These are phyloP conservation scores for Solanum lignicaule DNA, from an alignment of 257 asterid species.

Conservation along the genomic window DNA sequence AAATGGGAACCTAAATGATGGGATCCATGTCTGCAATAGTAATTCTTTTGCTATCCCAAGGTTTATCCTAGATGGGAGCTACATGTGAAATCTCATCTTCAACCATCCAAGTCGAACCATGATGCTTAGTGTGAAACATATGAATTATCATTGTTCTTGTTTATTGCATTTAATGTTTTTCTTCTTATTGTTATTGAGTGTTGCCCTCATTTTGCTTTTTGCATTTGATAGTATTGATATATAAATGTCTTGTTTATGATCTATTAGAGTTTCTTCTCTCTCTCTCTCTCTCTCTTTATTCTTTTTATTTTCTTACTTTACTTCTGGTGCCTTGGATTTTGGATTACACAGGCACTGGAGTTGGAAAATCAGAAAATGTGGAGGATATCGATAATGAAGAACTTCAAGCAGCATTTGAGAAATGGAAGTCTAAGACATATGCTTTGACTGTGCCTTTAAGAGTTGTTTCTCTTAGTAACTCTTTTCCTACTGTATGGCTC, in stretches of 20 bases:
- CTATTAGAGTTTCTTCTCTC: neutral
- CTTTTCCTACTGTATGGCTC: conserved; percentile 78
- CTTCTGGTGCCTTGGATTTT: neutral
- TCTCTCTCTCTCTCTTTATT: neutral
- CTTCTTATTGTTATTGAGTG: neutral
- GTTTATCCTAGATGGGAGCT: neutral
- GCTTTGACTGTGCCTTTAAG: conserved; percentile 74
- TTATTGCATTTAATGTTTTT: neutral
- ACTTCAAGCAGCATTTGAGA: conserved; percentile 57
- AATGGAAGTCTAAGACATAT: conserved; percentile 74
- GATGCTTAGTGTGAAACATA: neutral
- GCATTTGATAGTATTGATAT: neutral
- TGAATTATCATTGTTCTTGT: neutral
- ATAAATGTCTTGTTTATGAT: neutral
- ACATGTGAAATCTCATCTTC: neutral
- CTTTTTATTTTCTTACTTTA: neutral
- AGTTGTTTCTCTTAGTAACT: conserved; percentile 68
- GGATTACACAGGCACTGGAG: neutral
- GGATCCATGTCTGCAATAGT: neutral
- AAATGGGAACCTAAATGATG: neutral
- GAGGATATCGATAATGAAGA: conserved; percentile 43
- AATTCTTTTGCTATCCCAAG: neutral
- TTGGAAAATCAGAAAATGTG: conserved; percentile 16
- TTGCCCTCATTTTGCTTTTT: neutral
- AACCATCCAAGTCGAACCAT: neutral